phyloP scores from a whole-genome alignment of 2,329 filamentous ascomycete genomes.

The Stagonosporopsis rhizophila region DNA sequence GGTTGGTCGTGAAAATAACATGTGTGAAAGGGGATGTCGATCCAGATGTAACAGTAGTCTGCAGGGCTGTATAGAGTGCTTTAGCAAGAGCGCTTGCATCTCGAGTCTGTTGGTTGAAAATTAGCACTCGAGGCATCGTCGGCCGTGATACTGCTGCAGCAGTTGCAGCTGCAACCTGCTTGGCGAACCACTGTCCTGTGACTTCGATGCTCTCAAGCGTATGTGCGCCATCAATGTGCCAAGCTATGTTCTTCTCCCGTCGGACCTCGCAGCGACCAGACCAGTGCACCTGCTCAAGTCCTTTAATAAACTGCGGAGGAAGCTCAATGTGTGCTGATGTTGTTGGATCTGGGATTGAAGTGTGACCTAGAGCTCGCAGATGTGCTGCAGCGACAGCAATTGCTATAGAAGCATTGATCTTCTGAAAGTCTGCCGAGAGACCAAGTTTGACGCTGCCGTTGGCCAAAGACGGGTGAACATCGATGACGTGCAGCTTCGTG shows the following conservation, averaged over 20 bases:
- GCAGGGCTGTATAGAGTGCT: conserved; percentile 66
- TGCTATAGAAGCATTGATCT: conserved; percentile 67
- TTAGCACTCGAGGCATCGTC: conserved; percentile 62
- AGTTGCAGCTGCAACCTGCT: conserved; percentile 46
- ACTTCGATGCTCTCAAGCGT: conserved; percentile 82
- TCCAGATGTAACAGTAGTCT: conserved; percentile 35
- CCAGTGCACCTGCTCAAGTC: conserved; percentile 71
- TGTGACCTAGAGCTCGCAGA: conserved; percentile 55
- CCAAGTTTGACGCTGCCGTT: conserved; percentile 60
- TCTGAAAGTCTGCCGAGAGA: conserved; percentile 68
- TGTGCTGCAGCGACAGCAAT: conserved; percentile 67
- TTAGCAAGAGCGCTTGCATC: conserved; percentile 72
- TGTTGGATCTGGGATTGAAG: conserved; percentile 49
- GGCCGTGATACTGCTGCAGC: conserved; percentile 33
- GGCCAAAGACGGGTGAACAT: conserved; percentile 57
- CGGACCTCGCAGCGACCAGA: conserved; percentile 80
- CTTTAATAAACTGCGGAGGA: conserved; percentile 67
- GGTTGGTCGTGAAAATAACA: conserved; percentile 84
- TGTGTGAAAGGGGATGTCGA: conserved; percentile 65
- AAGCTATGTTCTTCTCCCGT: conserved; percentile 62
- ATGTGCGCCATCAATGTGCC: conserved; percentile 89
- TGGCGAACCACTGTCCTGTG: conserved; percentile 78
- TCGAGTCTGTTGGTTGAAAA: conserved; percentile 94
- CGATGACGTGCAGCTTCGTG: conserved; percentile 56
- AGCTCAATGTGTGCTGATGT: conserved; percentile 52